A percentile compares a stretch with the other conserved stretches of the same genome.
These are phyloP conservation scores for Corymbia maculata DNA, from an alignment of 345 rosid genomes.

Conservation along the genomic window DNA sequence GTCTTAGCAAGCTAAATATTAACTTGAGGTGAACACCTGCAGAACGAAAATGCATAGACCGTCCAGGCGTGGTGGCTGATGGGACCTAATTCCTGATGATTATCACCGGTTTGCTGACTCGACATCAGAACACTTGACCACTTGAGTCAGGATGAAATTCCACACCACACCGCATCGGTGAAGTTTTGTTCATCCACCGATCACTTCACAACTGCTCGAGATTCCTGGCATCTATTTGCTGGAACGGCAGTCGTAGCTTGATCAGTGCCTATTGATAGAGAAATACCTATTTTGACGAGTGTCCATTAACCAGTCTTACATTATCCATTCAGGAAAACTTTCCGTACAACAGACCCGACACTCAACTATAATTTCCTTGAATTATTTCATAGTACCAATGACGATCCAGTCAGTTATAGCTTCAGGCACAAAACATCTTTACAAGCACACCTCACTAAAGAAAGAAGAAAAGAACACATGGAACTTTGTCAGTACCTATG, in stretches of 20 bases:
- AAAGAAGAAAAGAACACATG: neutral
- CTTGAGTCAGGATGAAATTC: neutral
- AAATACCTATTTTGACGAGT: neutral
- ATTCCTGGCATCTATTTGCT: neutral
- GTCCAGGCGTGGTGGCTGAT: neutral
- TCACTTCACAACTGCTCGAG: neutral
- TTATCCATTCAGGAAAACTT: neutral
- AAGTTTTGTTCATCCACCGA: neutral
- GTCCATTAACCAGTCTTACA: neutral
- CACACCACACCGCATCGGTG: neutral
- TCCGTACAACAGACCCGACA: neutral
- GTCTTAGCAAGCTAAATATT: neutral
- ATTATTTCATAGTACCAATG: neutral
- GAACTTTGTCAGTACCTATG: neutral
- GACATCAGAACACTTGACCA: neutral
- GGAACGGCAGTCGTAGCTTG: neutral
- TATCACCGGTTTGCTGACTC: neutral
- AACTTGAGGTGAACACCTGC: neutral
- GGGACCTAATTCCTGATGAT: neutral
- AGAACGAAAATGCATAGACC: neutral
- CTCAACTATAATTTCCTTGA: neutral
- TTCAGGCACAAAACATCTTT: neutral
- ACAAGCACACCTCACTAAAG: slow-evolving; percentile 1
- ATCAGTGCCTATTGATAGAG: neutral
- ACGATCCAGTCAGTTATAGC: neutral